These are phyloP conservation scores for Aphanoascus verrucosus DNA, from an alignment of 2,329 filamentous ascomycete genomes.

Conservation along the genomic window DNA sequence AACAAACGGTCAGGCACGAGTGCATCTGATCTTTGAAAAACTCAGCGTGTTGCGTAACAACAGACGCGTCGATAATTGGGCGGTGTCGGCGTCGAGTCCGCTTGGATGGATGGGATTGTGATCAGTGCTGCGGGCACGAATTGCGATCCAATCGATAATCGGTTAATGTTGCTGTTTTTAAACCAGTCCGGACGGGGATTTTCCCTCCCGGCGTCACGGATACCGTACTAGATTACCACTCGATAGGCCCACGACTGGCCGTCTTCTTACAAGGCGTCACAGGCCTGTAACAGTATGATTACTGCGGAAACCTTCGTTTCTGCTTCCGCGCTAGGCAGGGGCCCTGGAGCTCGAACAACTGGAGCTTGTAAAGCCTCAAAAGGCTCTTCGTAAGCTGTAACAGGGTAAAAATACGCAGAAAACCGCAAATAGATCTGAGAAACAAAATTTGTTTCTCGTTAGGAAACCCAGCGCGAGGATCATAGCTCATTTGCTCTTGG, in stretches of 20 bases:
- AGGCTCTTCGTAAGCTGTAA: too few species aligned
- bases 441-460: slow-evolving; percentile 3
- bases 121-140: background rate
- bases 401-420: background rate
- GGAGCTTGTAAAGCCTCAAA: background rate
- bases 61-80: slow-evolving; percentile 1
- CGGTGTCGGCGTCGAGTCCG: background rate
- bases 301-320: background rate
- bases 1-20: slow-evolving; percentile 10
- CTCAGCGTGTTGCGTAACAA: background rate
- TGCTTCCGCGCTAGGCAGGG: background rate
- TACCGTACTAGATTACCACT: background rate
- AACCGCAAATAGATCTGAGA: background rate
- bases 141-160: slow-evolving; percentile 3
- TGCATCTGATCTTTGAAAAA: slow-evolving; percentile 4
- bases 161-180: background rate
- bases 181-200: background rate
- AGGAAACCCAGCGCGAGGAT: background rate
- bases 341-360: background rate
- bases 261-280: background rate
- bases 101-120: slow-evolving; percentile 5
- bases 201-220: background rate
- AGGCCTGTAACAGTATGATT: background rate
- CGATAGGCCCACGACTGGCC: background rate
- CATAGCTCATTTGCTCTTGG: background rate